A percentile compares a stretch with the other conserved stretches of the same genome.
Conservation (phyloP, 2,329 filamentous ascomycete genomes). For the Exophiala xenobiotica region DNA sequence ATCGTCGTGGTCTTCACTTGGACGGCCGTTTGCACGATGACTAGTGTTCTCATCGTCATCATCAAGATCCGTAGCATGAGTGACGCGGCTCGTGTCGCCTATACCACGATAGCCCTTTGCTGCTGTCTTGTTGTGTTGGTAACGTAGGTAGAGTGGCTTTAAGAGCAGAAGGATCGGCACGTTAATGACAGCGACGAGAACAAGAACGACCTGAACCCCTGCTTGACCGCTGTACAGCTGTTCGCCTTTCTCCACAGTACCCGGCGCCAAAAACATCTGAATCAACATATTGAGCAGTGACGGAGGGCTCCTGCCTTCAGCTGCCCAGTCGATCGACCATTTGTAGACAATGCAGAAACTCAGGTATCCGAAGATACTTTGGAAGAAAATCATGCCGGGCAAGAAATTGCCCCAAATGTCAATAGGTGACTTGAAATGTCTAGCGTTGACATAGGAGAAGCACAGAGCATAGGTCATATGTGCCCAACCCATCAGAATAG, state of each 20-base stretch:
- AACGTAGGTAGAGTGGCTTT: slow-evolving; percentile 93
- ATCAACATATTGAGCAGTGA: slow-evolving; percentile 98
- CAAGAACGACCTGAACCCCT: slow-evolving; percentile 70
- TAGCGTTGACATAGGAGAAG: slow-evolving; percentile 88
- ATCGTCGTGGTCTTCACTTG: slow-evolving; percentile 72
- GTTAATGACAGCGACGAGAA: slow-evolving; percentile 79
- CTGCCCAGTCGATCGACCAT: slow-evolving; percentile 87
- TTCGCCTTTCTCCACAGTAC: slow-evolving; percentile 64
- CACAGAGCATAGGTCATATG: slow-evolving; percentile 96
- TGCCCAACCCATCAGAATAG: slow-evolving; percentile 91
- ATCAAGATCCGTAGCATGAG: slow-evolving; percentile 87
- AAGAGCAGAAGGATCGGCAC: slow-evolving; percentile 90
- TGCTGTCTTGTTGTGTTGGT: slow-evolving; percentile 86
- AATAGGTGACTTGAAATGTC: slow-evolving; percentile 89
- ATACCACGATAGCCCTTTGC: slow-evolving; percentile 90
- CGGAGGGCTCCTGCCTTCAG: slow-evolving; percentile 67
- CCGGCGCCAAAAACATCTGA: slow-evolving; percentile 96
- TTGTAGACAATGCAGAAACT: slow-evolving; percentile 95
- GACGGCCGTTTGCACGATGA: slow-evolving; percentile 55
- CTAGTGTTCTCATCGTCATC: slow-evolving; percentile 54
- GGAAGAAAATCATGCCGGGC: slow-evolving; percentile 99
- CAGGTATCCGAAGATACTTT: slow-evolving; percentile 96
- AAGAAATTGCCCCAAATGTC: slow-evolving; percentile 98
- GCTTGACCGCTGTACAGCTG: slow-evolving; percentile 77
- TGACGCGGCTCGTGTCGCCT: slow-evolving; percentile 74